These are phyloP conservation scores for Cyberlindnera lachancei DNA, from an alignment of 805 yeast species.

Conservation along the genomic window DNA sequence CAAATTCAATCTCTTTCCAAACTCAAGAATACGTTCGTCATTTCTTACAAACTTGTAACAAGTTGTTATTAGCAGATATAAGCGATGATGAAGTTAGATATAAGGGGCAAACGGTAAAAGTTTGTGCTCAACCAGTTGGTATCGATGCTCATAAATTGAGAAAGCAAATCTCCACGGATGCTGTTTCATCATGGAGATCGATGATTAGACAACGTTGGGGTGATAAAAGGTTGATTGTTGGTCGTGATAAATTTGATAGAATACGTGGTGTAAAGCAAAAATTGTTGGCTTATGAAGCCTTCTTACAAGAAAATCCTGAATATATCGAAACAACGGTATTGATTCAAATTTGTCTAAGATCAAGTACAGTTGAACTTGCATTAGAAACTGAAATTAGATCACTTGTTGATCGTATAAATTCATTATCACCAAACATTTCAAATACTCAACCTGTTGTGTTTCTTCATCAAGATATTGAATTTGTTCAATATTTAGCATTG, in stretches of 20 bases:
- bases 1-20: constrained; percentile 84
- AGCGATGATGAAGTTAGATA: constrained; percentile 53
- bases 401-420: constrained; percentile 80
- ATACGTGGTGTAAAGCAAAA: constrained; percentile 87
- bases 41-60: constrained; percentile 82
- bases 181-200: constrained; percentile 57
- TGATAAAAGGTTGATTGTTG: constrained; percentile 62
- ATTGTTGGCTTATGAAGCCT: constrained; percentile 76
- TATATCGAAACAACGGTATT: constrained; percentile 63
- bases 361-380: constrained; percentile 40
- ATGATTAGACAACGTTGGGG: constrained; percentile 77
- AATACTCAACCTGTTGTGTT: constrained; percentile 76
- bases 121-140: constrained; percentile 67
- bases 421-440: constrained; percentile 66
- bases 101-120: constrained; percentile 48
- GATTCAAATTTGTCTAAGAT: constrained; percentile 74
- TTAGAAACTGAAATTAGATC: constrained; percentile 67
- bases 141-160: constrained; percentile 59
- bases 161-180: constrained; percentile 34
- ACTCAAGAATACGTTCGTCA: constrained; percentile 91
- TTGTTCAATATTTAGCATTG: constrained; percentile 82
- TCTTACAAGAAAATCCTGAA: constrained; percentile 65
- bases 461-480: constrained; percentile 81
- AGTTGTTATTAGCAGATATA: constrained; percentile 80
- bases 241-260: constrained; percentile 82